Conservation (phyloP, 495 filamentous ascomycete species). For the Hypoxylon trugodes region DNA sequence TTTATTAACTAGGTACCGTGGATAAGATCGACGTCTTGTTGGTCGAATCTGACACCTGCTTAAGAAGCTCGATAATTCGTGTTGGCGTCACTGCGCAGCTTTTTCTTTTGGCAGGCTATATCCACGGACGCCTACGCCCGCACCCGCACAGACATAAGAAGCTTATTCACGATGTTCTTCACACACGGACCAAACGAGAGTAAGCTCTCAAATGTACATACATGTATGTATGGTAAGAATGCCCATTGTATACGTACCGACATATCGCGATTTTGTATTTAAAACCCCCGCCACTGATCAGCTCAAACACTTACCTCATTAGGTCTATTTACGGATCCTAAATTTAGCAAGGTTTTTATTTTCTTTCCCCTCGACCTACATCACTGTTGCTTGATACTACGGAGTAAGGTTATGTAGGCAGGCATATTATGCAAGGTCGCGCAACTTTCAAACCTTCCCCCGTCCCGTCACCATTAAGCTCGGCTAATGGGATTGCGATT, state of each 20-base stretch:
- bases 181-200: too few species aligned
- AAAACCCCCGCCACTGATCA: conserved; percentile 29
- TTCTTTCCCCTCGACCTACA: too few species aligned
- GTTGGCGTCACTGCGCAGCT: conserved; percentile 28
- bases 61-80: background rate
- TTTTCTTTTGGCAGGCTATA: too few species aligned
- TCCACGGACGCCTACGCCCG: background rate
- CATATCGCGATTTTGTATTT: background rate
- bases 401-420: background rate
- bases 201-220: too few species aligned
- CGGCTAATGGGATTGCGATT: background rate
- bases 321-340: conserved; percentile 6
- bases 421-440: conserved; percentile 10
- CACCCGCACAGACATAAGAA: background rate
- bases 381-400: background rate
- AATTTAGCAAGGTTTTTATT: conserved; percentile 24
- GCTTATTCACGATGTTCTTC: background rate
- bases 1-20: background rate
- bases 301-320: conserved; percentile 6
- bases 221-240: too few species aligned
- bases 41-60: conserved; percentile 12
- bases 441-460: background rate
- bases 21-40: too few species aligned
- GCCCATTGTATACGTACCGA: background rate
- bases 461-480: background rate